Base-by-base conservation (phyloP, 441 rosid genomes). In the Pelargonium myrrhifolium region DNA sequence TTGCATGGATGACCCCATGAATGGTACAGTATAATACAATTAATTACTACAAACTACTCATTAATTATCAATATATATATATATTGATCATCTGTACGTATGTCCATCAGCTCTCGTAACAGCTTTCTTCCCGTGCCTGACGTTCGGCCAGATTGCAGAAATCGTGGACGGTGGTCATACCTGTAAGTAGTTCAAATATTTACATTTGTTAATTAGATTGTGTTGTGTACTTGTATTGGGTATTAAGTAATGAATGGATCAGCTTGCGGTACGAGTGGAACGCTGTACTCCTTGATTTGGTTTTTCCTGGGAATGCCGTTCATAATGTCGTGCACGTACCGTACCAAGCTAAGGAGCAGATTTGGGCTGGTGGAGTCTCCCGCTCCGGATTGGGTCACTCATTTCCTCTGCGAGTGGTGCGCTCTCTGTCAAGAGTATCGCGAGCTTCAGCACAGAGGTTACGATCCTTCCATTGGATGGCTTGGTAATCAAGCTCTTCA, bases 401-500 rank as follows among this genome's bases (percentile, higher is more conserved):
- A 87, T 72, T 79, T 62, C 28, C 70, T 85, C 8, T 87, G 72
- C 71, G 90, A 86, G 70, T 70, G 76, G 45, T 86, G 93, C 71
- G 89, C 90, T 9, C 84, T 87, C 69, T 86, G 93, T 66, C 93
- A 87, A 73, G 90, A 82, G 56, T 83, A 81, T 67, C 79, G 93
- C 14, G 93, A 85, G 65, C 89, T 85, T 65, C 75, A 81, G 1
- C 59, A 0, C 22, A 83, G 93, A 72, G 88, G 87, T 59, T 67
- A 76, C n/a, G 87, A 87, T 47, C 93, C 89, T 68, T 6, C 87
- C 35, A 74, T 87, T 31, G 93, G 85, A 71, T 82, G 78, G 78
- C 75, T 71, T 8, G 83, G 78, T 35, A 79, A 82, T 61, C 3
- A 68, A 12, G 53, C 64, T 0, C 72, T n/a, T 60, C 47, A 62